Evolutionary conservation across 1,284 basidiomycete genomes (phyloP), one percentile per base, ranked within the genome.

Genomic region (Tylopilus orsonianus): DNA sequence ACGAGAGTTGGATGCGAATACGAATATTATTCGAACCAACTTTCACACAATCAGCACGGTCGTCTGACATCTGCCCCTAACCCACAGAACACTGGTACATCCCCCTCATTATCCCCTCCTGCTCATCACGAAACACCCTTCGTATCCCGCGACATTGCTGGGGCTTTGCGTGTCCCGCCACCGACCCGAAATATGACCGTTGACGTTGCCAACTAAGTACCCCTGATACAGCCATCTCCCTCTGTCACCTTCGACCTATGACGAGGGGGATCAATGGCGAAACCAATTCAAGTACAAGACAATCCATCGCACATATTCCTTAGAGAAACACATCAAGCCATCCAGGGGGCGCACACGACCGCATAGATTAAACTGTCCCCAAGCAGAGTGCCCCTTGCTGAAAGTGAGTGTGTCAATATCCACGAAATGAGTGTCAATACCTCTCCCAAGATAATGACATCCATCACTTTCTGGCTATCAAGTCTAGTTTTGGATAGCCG

Each of bases 201-300:
- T 68, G 8, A 64, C 65, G 53, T 80, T 78, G 3, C 87, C 87
- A 20, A 89, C 74, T 39, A 90, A 72, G 65, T 85, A 90, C 23
- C 85, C 85, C 44, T 86, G 75, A 63, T 90, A 90, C 9, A 90
- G 66, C 87, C 87, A 90, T 55, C 75, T 80, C 9, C 87, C 87
- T 52, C 87, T 74, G 52, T 85, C 82, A 18, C 77, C 80, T 52
- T 81, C 77, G 18, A 77, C 69, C 87, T 89, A 52, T 19, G 24
- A 50, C n/a, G 22, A 22, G 23, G 7, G 12, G 5, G 27, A 50
- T 50, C 29, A 52, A 44, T 41, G 33, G 32, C 19, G 13, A 34
- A 10, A 13, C 46, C 41, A 4, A 30, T 39, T 8, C 14, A 30
- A 43, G 6, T 30, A 42, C 49, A 45, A 35, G 38, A 30, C 18